These are phyloP conservation scores for Aspergillus fischeri DNA, from an alignment of 2,329 filamentous ascomycete genomes.

Conservation along the genomic window DNA sequence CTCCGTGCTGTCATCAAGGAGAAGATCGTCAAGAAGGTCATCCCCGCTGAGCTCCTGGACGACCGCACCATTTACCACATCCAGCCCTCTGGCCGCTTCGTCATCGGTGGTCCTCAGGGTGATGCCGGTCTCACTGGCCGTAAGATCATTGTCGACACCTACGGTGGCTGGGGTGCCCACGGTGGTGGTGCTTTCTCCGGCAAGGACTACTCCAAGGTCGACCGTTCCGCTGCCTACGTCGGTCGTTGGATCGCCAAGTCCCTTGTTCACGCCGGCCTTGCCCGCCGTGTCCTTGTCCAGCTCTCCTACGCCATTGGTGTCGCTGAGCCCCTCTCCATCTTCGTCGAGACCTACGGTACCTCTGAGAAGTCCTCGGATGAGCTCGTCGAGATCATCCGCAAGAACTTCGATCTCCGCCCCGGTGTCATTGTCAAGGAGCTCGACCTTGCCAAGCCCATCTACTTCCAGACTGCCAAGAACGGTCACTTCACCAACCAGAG, in stretches of 20 bases:
- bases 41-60: slow-evolving; percentile 86
- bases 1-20: slow-evolving; percentile 92
- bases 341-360: slow-evolving; percentile 96
- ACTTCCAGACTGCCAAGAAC: slow-evolving; percentile 98
- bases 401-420: slow-evolving; percentile 96
- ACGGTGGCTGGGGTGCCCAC: slow-evolving; percentile 99
- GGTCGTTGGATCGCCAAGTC: slow-evolving; percentile 99
- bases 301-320: slow-evolving; percentile 99
- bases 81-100: slow-evolving; percentile 96
- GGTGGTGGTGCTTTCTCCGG: slow-evolving; percentile 99
- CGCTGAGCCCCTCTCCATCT: slow-evolving; percentile 94
- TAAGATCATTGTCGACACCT: slow-evolving; percentile 99
- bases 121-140: slow-evolving; percentile 97
- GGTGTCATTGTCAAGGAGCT: slow-evolving; percentile 99
- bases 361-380: slow-evolving; percentile 84
- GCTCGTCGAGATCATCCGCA: slow-evolving; percentile 87
- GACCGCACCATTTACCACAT: slow-evolving; percentile 97
- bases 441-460: slow-evolving; percentile 91
- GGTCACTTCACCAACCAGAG: slow-evolving; percentile 98
- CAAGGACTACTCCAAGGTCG: slow-evolving; percentile 99
- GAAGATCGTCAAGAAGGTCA: slow-evolving; percentile 95
- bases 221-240: slow-evolving; percentile 95
- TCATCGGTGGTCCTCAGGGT: slow-evolving; percentile 98
- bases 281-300: slow-evolving; percentile 91
- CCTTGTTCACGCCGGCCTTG: slow-evolving; percentile 80